Evolutionary conservation across 352 stramenopile genomes (phyloP).

Genomic region (Globisporangium middletonii): DNA sequence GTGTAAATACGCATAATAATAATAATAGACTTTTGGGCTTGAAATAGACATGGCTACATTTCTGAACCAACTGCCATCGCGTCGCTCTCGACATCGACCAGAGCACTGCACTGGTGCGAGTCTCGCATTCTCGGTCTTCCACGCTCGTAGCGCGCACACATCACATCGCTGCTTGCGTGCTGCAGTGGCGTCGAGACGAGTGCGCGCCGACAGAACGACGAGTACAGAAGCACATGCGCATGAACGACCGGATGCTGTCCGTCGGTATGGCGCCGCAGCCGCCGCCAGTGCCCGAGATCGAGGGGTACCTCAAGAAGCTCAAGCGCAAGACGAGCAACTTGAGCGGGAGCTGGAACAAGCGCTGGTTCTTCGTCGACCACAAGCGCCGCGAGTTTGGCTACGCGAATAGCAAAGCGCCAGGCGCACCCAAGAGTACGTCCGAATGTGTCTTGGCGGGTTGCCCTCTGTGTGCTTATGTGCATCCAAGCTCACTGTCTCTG

Average conservation of each 20-base stretch:
- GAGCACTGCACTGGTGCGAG: too few relatives aligned
- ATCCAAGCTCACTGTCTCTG: not conserved
- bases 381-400: constrained; percentile 77
- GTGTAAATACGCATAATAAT: too few relatives aligned
- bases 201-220: not conserved
- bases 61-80: too few relatives aligned
- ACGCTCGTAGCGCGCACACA: not conserved
- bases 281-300: constrained; percentile 64
- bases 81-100: too few relatives aligned
- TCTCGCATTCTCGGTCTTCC: constrained; percentile 1
- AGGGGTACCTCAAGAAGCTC: constrained; percentile 85
- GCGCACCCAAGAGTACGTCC: constrained; percentile 36
- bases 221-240: not conserved
- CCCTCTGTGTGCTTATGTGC: not conserved
- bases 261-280: constrained; percentile 29
- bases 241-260: constrained; percentile 3
- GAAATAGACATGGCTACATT: too few relatives aligned
- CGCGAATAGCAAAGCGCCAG: constrained; percentile 36
- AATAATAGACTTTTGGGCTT: too few relatives aligned
- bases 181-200: not conserved
- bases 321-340: constrained; percentile 82
- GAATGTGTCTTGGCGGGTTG: not conserved
- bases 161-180: not conserved
- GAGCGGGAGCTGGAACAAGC: constrained; percentile 77
- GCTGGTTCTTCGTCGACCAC: constrained; percentile 82